Base-by-base conservation (phyloP, 1,284 basidiomycete species). In the Ustilago hordei region DNA sequence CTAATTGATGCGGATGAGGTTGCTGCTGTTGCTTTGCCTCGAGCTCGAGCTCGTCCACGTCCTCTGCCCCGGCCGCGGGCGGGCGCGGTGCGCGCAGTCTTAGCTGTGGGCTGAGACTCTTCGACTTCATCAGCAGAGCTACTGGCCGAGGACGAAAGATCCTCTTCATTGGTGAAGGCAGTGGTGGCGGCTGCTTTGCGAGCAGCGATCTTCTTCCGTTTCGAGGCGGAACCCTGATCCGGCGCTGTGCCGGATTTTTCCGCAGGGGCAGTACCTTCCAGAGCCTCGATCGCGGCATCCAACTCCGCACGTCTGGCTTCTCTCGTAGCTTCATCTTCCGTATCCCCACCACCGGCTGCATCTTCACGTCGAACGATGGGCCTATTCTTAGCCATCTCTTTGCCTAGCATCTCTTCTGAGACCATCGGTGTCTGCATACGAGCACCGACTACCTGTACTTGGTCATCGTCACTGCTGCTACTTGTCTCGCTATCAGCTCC, bases 361-460 rank as follows among this genome's bases (percentile, higher is more conserved):
- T 66, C 58, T 9, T 80, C 69, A 17, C 72, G 55, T 7, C 79
- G 54, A 6, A 82, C 80, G 31, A 81, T 69, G 8, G 79, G 80
- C 17, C 79, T 36, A 19, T 36, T 57, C 39, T 74, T 76, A 3
- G 67, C 79, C 80, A 80, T 80, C 50, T 78, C 79, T 35, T 81
- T 82, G n/a, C 80, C 80, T 23, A 82, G 36, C 60, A 75, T 63
- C 63, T 79, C 74, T 36, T 82, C 80, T 9, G 75, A 53, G 2
- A 79, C 74, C 59, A 64, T 39, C 1, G 69, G 55, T n/a, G 61
- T 70, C 41, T 56, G 58, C 63, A 77, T 59, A 6, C 64, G 43
- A n/a, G 73, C 61, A 17, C 57, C 61, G 8, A 76, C 70, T 45
- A 69, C 60, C 55, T 76, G 60, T 43, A 81, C 47, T 8, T 64